Base-by-base conservation (phyloP, 768 basidiomycete species). In the Galerina sulciceps region DNA sequence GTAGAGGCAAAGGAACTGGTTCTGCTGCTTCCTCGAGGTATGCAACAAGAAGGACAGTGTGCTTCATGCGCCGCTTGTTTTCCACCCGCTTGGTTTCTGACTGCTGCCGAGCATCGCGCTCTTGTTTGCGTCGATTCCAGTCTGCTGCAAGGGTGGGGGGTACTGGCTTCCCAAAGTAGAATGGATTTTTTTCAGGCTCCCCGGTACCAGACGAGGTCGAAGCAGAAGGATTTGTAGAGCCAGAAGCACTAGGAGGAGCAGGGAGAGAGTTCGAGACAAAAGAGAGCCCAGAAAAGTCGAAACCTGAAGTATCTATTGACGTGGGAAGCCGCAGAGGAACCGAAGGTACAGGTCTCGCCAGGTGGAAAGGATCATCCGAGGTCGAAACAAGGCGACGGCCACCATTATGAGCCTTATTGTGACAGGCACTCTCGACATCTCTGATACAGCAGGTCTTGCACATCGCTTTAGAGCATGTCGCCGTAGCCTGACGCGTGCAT, bases 21-120 rank as follows among this genome's bases (percentile, higher is more conserved):
- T 10, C 15, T 4, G 40, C 40, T 13, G 37, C 23, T 8, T 45
- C 41, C 10, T 55, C 18, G 10, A 55, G 53, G 26, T 55, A 55
- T 4, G 53, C 43, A 36, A 55, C 13, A 2, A 55, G 53, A 26
- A 55, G 17, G 17, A 55, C 53, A 43, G 53, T 42, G 26, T 55
- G 53, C 18, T 55, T 55, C 20, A 55, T 55, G 11, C 22, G 40
- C n/a, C 31, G 53, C 23, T 55, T 15, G 40, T 55, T 55, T 26
- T 55, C 53, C 43, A 41, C 41, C 11, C 43, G 53, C 9, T 38
- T 34, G 53, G 40, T n/a, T 42, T 55, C 53, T 9, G 23, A 42
- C 31, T 55, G 53, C 26, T 31, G 40, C 2, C 53, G 26, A n/a
- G 22, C 20, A 43, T 55, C 53, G 26, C 53, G 43, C 44, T 55